These are phyloP conservation scores for Xylaria arbuscula DNA, from an alignment of 2,329 filamentous ascomycete genomes.

Conservation along the genomic window DNA sequence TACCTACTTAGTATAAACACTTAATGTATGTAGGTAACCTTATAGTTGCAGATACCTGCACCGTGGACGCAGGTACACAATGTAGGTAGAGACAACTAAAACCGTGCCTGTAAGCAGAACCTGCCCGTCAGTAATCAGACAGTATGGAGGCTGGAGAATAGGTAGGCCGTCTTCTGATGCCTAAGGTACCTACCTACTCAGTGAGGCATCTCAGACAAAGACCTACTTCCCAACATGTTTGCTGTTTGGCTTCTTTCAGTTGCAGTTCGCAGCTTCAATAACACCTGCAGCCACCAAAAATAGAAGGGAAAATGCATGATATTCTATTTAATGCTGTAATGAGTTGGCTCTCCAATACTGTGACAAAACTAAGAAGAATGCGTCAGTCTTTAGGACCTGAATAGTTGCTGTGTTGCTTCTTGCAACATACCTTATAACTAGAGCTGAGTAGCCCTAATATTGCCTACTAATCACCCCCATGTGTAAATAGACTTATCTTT, in stretches of 20 bases:
- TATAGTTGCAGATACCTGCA: neutral
- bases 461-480: neutral
- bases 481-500: neutral
- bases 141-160: neutral
- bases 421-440: neutral
- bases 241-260: neutral
- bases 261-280: neutral
- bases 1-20: neutral
- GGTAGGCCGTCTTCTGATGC: too few relatives aligned
- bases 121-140: neutral
- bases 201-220: constrained; percentile 1
- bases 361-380: neutral
- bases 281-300: neutral
- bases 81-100: neutral
- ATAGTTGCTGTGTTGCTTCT: constrained; percentile 2
- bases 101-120: neutral
- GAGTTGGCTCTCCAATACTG: constrained; percentile 7
- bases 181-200: too few relatives aligned
- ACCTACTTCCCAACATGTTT: neutral
- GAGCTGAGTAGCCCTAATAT: neutral
- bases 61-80: neutral
- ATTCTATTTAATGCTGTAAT: constrained; percentile 7
- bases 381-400: constrained; percentile 7
- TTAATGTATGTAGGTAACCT: neutral
- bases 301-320: neutral